Percentiles rank a stretch among this genome's conserved stretches.
Evolutionary conservation across 2,329 filamentous ascomycete species (phyloP).

Genomic region (Trichoderma afroharzianum): DNA sequence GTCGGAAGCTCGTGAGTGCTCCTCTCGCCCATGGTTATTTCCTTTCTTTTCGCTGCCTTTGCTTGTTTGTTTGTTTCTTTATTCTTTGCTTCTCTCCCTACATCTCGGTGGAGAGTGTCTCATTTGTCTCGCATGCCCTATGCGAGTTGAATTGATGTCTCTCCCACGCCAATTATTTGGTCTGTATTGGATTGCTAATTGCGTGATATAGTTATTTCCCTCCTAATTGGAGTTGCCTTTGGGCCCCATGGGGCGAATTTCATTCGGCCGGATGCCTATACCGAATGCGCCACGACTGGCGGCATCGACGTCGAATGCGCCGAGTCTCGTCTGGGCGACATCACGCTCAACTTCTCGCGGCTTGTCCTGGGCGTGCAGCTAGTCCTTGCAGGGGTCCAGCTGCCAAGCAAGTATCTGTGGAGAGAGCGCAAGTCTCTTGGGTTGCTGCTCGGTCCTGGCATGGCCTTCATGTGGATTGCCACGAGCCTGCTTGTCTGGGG

Average conservation of each 20-base stretch:
- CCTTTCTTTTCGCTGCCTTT: neutral
- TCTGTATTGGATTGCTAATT: neutral
- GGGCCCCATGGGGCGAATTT: constrained; percentile 75
- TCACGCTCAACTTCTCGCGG: constrained; percentile 80
- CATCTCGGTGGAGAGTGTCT: neutral
- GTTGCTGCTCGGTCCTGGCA: constrained; percentile 75
- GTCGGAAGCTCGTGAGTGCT: constrained; percentile 73
- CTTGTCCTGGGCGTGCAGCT: constrained; percentile 88
- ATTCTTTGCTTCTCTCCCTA: too few relatives aligned
- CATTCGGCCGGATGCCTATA: constrained; percentile 73
- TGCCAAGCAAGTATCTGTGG: constrained; percentile 77
- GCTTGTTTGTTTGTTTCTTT: neutral
- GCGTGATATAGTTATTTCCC: constrained; percentile 65
- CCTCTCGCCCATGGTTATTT: neutral
- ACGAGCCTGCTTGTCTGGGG: constrained; percentile 78
- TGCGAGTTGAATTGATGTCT: neutral
- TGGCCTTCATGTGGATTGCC: constrained; percentile 81
- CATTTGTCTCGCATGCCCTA: neutral
- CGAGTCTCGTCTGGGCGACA: constrained; percentile 61
- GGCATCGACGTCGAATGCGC: constrained; percentile 31
- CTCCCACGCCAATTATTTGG: neutral
- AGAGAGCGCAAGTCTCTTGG: constrained; percentile 74
- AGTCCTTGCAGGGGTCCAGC: constrained; percentile 80
- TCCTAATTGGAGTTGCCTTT: constrained; percentile 73
- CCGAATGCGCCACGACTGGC: constrained; percentile 35